Percentiles rank a stretch among this genome's conserved stretches.
These are phyloP conservation scores for Clonostachys solani DNA, from an alignment of 2,329 filamentous ascomycete genomes.

Conservation along the genomic window DNA sequence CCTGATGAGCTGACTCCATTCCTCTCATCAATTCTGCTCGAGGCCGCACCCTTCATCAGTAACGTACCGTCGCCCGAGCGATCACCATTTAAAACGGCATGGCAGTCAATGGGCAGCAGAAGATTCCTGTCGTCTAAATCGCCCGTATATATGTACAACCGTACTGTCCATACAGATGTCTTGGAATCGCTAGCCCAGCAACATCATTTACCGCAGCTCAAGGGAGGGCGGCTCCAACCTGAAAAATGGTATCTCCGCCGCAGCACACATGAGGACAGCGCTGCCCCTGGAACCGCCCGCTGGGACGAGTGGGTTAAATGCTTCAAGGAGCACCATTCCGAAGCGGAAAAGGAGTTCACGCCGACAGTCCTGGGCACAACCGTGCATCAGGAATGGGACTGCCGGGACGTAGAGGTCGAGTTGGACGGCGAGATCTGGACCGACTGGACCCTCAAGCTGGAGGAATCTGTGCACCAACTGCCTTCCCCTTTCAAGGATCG, in stretches of 20 bases:
- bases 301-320: conserved; percentile 60
- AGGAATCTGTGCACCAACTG: conserved; percentile 64
- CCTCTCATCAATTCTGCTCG: conserved; percentile 46
- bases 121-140: conserved; percentile 42
- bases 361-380: conserved; percentile 26
- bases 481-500: conserved; percentile 57
- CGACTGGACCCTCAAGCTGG: conserved; percentile 43
- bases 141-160: conserved; percentile 48
- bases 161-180: conserved; percentile 37
- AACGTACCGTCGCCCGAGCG: conserved; percentile 38
- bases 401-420: conserved; percentile 28
- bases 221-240: conserved; percentile 7
- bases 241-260: conserved; percentile 64
- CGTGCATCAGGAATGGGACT: conserved; percentile 39
- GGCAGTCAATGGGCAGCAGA: conserved; percentile 47
- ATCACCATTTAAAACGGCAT: conserved; percentile 19
- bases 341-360: conserved; percentile 33
- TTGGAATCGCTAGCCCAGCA: conserved; percentile 30
- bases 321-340: conserved; percentile 46
- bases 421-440: conserved; percentile 36
- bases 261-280: conserved; percentile 54
- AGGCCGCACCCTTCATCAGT: conserved; percentile 56
- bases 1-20: conserved; percentile 43
- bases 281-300: conserved; percentile 46
- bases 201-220: conserved; percentile 18